Conservation (phyloP, 2,329 filamentous ascomycete species). For the Cladosporium sphaerospermum region DNA sequence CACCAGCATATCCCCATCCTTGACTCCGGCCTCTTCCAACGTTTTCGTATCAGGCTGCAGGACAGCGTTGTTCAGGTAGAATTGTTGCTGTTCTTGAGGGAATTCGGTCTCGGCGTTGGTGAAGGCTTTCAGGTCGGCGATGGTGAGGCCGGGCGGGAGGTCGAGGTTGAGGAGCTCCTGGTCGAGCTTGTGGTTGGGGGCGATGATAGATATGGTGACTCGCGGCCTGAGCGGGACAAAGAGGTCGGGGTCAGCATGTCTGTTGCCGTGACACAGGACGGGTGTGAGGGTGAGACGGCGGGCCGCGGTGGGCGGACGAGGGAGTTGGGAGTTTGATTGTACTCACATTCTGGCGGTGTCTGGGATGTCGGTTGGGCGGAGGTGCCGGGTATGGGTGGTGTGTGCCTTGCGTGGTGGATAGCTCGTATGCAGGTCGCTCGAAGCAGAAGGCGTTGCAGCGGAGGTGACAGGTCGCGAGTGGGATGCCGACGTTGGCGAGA, state of each 20-base stretch:
- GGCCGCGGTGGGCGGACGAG: conserved; percentile 8
- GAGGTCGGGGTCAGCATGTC: conserved; percentile 19
- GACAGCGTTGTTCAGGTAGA: conserved; percentile 84
- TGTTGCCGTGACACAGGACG: conserved; percentile 18
- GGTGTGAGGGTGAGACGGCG: conserved; percentile 26
- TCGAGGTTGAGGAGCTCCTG: conserved; percentile 76
- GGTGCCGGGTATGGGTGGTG: conserved; percentile 7
- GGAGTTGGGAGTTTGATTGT: neutral
- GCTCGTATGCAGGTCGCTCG: conserved; percentile 22
- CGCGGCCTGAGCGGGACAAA: conserved; percentile 53
- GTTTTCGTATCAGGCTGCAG: conserved; percentile 74
- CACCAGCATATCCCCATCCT: conserved; percentile 86
- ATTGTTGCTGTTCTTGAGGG: conserved; percentile 65
- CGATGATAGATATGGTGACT: conserved; percentile 79
- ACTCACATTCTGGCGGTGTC: conserved; percentile 7
- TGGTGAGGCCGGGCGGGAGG: conserved; percentile 72
- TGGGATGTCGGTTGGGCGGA: neutral
- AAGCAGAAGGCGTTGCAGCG: conserved; percentile 14
- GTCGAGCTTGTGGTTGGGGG: conserved; percentile 60
- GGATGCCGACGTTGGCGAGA: neutral
- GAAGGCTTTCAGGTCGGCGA: conserved; percentile 79
- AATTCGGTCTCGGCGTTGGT: conserved; percentile 79
- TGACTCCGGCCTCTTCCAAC: conserved; percentile 71
- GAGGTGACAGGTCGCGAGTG: neutral
- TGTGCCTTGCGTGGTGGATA: conserved; percentile 15